A percentile compares a stretch with the other conserved stretches of the same genome.
Conservation (phyloP, 1,284 basidiomycete genomes). For the Heterobasidion irregulare region DNA sequence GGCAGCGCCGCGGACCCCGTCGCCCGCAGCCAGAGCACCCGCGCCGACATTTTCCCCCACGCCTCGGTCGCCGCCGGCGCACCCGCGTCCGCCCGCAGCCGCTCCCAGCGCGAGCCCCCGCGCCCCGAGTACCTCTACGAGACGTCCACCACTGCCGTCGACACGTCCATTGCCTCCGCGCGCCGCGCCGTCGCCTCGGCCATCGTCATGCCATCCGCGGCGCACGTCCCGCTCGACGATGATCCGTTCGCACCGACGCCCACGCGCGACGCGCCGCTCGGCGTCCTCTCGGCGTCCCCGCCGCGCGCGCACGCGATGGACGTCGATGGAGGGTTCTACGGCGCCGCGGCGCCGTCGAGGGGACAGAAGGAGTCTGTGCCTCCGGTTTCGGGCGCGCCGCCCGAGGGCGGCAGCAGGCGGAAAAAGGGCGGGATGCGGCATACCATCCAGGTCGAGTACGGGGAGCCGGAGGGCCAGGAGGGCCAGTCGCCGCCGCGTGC, state of each 20-base stretch:
- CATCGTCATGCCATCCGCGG: conserved; percentile 32
- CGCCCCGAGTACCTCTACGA: conserved; percentile 45
- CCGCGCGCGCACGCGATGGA: no score
- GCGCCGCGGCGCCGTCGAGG: no score
- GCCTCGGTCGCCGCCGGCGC: conserved; percentile 16
- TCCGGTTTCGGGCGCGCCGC: no score
- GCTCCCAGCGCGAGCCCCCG: conserved; percentile 27
- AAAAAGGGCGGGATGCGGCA: conserved; percentile 47
- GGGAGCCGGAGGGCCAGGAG: conserved; percentile 30
- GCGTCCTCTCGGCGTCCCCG: neutral
- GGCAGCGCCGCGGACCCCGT: conserved; percentile 22
- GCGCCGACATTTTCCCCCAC: conserved; percentile 30
- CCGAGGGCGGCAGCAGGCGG: conserved; percentile 6
- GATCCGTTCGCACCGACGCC: conserved; percentile 40
- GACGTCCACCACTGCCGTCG: conserved; percentile 33
- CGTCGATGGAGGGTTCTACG: no score
- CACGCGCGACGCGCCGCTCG: conserved; percentile 16
- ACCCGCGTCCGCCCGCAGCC: conserved; percentile 21
- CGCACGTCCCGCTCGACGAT: conserved; percentile 31
- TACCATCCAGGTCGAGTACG: conserved; percentile 91
- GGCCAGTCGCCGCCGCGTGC: neutral
- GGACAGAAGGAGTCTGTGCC: no score
- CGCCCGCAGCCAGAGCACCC: conserved; percentile 35
- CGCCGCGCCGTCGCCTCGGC: conserved; percentile 20
- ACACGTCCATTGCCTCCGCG: conserved; percentile 30